phyloP scores from a whole-genome alignment of 176 grass and related monocot genomes.

The Rhynchospora breviuscula region DNA sequence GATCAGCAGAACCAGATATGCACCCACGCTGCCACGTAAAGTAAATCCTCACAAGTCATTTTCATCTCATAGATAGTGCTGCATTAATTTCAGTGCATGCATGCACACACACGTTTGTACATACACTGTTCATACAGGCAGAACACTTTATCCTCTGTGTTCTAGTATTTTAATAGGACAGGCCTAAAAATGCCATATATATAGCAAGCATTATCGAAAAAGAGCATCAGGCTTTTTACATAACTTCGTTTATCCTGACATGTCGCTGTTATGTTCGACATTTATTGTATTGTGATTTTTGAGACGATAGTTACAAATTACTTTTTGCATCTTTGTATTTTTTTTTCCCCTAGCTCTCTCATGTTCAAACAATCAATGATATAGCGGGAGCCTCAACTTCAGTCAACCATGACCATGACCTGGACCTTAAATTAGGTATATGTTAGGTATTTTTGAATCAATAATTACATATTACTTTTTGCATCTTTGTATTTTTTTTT shows the following conservation, averaged over 20 bases:
- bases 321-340: background rate
- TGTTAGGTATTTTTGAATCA: background rate
- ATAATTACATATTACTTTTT: background rate
- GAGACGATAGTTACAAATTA: background rate
- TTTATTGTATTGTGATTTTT: no score
- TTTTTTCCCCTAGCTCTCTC: constrained; percentile 45
- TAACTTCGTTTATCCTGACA: background rate
- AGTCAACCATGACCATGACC: constrained; percentile 41
- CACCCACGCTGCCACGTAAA: background rate
- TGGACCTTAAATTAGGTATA: constrained; percentile 81
- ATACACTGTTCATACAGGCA: background rate
- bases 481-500: background rate
- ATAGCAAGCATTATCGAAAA: background rate
- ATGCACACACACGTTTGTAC: background rate
- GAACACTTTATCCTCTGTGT: background rate
- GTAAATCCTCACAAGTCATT: background rate
- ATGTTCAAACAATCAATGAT: constrained; percentile 41
- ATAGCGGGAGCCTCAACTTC: constrained; percentile 33
- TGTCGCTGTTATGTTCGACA: no score
- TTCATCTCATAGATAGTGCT: background rate
- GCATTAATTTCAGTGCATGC: background rate
- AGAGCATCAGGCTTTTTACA: background rate
- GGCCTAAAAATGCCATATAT: background rate
- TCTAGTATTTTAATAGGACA: background rate
- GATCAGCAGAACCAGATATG: background rate